Base-by-base conservation (phyloP, 257 asterid species). In the Osmanthus fragrans region DNA sequence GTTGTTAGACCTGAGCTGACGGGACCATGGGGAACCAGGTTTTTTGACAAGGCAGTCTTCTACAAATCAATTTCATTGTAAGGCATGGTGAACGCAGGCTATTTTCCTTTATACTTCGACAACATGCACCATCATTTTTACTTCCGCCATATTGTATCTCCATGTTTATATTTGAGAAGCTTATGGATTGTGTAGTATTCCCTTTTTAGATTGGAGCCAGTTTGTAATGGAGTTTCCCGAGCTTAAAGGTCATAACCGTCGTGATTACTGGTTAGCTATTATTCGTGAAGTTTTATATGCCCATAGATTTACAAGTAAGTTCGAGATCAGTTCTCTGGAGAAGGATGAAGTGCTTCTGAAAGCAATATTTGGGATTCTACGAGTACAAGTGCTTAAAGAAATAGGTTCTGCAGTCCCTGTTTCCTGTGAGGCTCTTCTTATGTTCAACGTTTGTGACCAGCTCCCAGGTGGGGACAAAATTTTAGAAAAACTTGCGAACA, bases 1-100 rank as follows among this genome's bases (percentile, higher is more conserved):
- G 87, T 90, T 75, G 93, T 95, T 79, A 92, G 84, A 88, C 96
- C 99, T 42, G 99, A 92, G 84, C 90, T 95, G 42, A 91, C 99
- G 11, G 99, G 98, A 72, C 98, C 99, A 21, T 95, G 97, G 99
- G 99, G 99, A 71, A 89, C 99, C 74, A 87, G 97, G 81, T 92
- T 95, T 79, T 95, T 95, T 72, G 98, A 95, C 84, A 95, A 88
- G 87, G 99, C 98, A 10, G 90, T 95, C 85, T 85, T 86, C 80
- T 95, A 92, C 77, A 95, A 95, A 79, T 93, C 99, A 79, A 74
- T 39, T 71, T 87, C 86, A 80, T 82, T 95, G 99, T 95, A 86
- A 92, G 97, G 73, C 85, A 5, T 72, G 54, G 68, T 77, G 71
- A 7, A 36, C 73, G 78, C 71, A 33, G 65, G 27, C 29, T 63